Conservation (phyloP, 768 basidiomycete genomes). For the Ramaria sp. region DNA sequence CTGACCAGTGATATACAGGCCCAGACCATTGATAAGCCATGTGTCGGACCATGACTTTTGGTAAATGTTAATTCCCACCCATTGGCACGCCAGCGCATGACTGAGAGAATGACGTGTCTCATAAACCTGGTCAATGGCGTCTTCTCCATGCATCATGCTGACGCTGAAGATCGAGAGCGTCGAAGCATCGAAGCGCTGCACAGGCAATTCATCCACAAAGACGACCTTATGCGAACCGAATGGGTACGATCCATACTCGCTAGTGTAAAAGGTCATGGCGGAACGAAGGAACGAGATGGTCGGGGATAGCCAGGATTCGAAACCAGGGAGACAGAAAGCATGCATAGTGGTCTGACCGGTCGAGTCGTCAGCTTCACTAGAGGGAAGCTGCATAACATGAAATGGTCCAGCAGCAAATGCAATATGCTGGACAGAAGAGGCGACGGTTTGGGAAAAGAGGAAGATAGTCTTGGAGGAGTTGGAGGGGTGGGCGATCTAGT, state of each 20-base stretch:
- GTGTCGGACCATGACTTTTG: constrained; percentile 88
- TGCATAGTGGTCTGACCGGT: constrained; percentile 70
- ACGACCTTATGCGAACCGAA: constrained; percentile 91
- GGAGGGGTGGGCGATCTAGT: constrained; percentile 83
- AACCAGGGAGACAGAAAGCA: constrained; percentile 88
- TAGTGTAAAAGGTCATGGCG: constrained; percentile 87
- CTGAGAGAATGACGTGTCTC: constrained; percentile 80
- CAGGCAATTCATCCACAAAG: constrained; percentile 83
- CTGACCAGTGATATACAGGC: constrained; percentile 80
- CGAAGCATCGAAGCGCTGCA: constrained; percentile 75
- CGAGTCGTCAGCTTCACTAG: constrained; percentile 47
- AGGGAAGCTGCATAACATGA: constrained; percentile 58
- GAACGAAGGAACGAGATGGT: constrained; percentile 71
- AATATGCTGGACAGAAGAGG: constrained; percentile 93
- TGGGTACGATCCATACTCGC: constrained; percentile 92
- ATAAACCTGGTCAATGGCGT: constrained; percentile 86
- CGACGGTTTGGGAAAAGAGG: constrained; percentile 74
- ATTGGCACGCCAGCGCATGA: constrained; percentile 89
- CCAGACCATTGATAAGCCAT: constrained; percentile 94
- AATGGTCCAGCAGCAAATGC: constrained; percentile 96
- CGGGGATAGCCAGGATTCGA: constrained; percentile 56
- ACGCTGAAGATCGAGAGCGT: constrained; percentile 69
- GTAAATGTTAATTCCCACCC: constrained; percentile 94
- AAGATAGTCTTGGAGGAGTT: constrained; percentile 93
- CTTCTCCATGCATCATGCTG: constrained; percentile 78